Evolutionary conservation across 2,329 filamentous ascomycete species (phyloP), one percentile per base, ranked within the genome.

Genomic region (Epicoccum nigrum): DNA sequence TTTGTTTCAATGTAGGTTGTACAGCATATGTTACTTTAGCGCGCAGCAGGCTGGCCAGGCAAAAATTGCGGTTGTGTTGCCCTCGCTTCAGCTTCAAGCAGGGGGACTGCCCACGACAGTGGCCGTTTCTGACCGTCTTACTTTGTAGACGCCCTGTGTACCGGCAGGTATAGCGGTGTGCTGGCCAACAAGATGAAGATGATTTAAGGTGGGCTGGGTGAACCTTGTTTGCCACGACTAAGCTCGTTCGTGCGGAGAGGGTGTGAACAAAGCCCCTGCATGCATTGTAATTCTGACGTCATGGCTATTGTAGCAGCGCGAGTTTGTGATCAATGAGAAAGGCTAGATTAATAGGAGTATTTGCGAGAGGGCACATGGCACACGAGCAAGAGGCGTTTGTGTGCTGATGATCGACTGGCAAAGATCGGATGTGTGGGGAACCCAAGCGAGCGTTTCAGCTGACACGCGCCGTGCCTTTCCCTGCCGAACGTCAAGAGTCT

Each of bases 41-140:
- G 47, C 43, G 38, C 49, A 28, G 27, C 39, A 17, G 16, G 21
- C 17, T 31, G 21, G 38, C 23, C 33, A 43, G 25, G n/a, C 19
- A n/a, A 19, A 39, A 17, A 40, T 28, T 52, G 44, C 28, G 6
- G n/a, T 30, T 33, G 41, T 55, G 32, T 23, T 48, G 31, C 50
- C 49, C 44, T 56, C 42, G 46, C 51, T 54, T 47, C 48, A 19
- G 40, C 32, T 31, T 50, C 31, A 45, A 42, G 35, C 45, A 54
- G 42, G 45, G 30, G n/a, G 31, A 37, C 11, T 5, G 45, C 16
- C 47, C 39, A 41, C 34, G 17, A 38, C 28, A 21, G 27, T 16
- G 23, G 20, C 8, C 4, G 31, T 39, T 43, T 43, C 13, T 23
- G n/a, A 30, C 5, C 30, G 28, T 35, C n/a, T 40, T 40, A 30